Percentiles rank a stretch among this genome's conserved stretches.
phyloP scores from a whole-genome alignment of 495 filamentous ascomycete genomes.

The Podospora comata region DNA sequence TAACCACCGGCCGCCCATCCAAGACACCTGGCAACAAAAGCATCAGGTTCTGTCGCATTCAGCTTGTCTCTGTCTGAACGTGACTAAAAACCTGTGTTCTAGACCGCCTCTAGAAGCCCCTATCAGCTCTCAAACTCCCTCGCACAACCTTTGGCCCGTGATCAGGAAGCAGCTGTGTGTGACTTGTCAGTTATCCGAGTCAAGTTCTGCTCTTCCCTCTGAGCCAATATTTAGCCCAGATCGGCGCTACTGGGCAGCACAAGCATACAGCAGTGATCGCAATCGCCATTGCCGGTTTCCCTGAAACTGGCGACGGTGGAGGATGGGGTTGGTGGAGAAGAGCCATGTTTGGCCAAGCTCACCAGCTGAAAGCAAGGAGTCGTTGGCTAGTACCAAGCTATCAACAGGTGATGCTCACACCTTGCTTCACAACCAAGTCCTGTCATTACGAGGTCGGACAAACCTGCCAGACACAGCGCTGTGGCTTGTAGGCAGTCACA shows the following conservation, averaged over 20 bases:
- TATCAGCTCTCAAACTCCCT: neutral
- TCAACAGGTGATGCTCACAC: neutral
- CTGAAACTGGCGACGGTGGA: neutral
- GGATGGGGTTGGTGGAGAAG: neutral
- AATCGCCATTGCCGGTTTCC: neutral
- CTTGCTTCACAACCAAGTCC: neutral
- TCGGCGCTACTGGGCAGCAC: neutral
- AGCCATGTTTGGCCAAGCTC: neutral
- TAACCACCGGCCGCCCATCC: neutral
- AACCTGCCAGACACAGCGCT: neutral
- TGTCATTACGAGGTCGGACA: neutral
- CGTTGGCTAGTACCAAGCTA: neutral
- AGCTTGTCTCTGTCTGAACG: constrained; percentile 1
- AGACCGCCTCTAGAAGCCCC: neutral
- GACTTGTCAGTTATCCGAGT: neutral
- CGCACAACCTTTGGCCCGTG: constrained; percentile 6
- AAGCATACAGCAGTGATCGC: neutral
- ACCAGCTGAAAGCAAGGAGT: neutral
- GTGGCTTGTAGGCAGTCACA: neutral
- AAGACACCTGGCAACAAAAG: neutral
- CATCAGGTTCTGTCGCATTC: constrained; percentile 6
- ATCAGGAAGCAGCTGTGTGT: neutral
- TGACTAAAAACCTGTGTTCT: constrained; percentile 4
- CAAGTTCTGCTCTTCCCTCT: neutral
- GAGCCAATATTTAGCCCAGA: neutral